Evolutionary conservation across 805 yeast genomes (phyloP).

Genomic region (Spathaspora gorwiae): DNA sequence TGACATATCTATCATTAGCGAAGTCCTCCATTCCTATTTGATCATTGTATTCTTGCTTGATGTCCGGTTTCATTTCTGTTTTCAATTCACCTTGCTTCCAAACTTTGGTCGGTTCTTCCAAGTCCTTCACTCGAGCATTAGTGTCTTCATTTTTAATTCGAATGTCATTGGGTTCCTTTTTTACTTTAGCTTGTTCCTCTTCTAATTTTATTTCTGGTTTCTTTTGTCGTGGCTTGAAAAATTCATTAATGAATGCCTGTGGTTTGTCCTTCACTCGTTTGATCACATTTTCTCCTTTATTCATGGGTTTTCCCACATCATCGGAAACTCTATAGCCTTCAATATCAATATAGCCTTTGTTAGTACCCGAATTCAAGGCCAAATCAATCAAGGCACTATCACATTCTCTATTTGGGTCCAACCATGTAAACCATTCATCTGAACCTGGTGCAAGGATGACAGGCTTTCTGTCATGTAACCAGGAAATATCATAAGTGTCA

Average conservation of each 20-base stretch:
- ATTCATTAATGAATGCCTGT: conserved; percentile 23
- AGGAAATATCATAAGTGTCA: conserved; percentile 47
- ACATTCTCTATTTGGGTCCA: conserved; percentile 43
- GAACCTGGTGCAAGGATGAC: conserved; percentile 58
- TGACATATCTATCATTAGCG: conserved; percentile 1
- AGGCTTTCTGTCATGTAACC: conserved; percentile 82
- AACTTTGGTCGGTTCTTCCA: not conserved
- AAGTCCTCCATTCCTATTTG: conserved; percentile 1
- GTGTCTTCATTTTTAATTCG: not conserved
- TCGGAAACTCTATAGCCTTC: conserved; percentile 52
- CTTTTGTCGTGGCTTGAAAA: conserved; percentile 16
- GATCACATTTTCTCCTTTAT: conserved; percentile 41
- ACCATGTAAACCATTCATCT: conserved; percentile 60
- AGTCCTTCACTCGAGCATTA: not conserved
- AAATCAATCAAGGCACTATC: conserved; percentile 31
- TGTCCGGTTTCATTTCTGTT: conserved; percentile 5
- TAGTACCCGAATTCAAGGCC: conserved; percentile 32
- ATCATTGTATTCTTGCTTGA: conserved; percentile 4
- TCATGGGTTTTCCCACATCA: conserved; percentile 60
- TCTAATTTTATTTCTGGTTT: conserved; percentile 6
- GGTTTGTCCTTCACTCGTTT: conserved; percentile 14
- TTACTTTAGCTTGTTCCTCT: conserved; percentile 1
- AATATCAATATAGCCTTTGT: conserved; percentile 32
- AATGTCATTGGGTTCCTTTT: conserved; percentile 1
- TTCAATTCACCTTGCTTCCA: not conserved